phyloP scores from a whole-genome alignment of 345 rosid genomes.

The Murraya koenigii region DNA sequence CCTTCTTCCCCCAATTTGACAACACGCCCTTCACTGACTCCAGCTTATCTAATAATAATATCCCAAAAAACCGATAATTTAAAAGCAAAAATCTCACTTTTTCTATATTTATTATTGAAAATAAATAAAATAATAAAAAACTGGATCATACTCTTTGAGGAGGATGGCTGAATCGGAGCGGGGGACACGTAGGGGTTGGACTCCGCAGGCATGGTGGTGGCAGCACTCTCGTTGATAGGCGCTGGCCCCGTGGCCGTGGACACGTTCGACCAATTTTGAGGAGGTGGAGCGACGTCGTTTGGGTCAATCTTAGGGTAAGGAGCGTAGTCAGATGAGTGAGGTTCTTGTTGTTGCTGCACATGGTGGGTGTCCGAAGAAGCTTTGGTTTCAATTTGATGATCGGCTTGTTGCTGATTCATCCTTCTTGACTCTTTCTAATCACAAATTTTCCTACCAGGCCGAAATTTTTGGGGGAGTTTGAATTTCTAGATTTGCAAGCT shows the following conservation, averaged over 20 bases:
- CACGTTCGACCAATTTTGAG: slow-evolving; percentile 34
- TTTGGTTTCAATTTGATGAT: slow-evolving; percentile 15
- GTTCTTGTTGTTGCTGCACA: slow-evolving; percentile 2
- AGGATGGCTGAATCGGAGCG: slow-evolving; percentile 32
- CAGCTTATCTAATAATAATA: slow-evolving; percentile 51
- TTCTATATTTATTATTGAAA: too few relatives aligned
- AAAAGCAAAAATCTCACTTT: too few relatives aligned
- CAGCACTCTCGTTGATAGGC: slow-evolving; percentile 44
- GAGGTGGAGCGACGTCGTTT: slow-evolving; percentile 65
- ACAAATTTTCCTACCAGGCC: background rate
- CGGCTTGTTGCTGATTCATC: slow-evolving; percentile 15
- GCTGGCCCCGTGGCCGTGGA: slow-evolving; percentile 35
- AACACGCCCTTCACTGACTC: slow-evolving; percentile 80
- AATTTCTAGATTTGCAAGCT: background rate
- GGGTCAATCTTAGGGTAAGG: slow-evolving; percentile 90
- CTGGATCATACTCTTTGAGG: slow-evolving; percentile 53
- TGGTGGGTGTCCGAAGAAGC: slow-evolving; percentile 17
- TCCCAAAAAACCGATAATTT: background rate
- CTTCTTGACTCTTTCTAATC: background rate
- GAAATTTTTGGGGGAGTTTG: background rate
- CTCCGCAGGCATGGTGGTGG: slow-evolving; percentile 83
- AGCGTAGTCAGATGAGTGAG: slow-evolving; percentile 72
- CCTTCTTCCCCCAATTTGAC: slow-evolving; percentile 91
- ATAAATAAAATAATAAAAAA: background rate
- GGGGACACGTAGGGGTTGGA: slow-evolving; percentile 82